Conservation (phyloP, 495 filamentous ascomycete species). For the Hypoxylon cercidicola region DNA sequence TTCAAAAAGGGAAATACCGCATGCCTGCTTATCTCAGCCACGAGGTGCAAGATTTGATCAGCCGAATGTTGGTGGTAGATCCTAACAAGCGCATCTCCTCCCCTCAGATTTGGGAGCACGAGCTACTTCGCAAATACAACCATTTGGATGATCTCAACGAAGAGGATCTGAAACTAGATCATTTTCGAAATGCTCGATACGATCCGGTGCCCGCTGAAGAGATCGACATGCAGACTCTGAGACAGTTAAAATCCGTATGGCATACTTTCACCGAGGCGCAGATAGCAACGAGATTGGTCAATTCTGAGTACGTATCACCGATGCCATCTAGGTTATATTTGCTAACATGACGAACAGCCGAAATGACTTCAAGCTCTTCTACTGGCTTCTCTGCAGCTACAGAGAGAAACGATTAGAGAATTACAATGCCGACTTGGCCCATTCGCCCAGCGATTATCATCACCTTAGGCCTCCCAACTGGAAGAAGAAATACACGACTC, state of each 20-base stretch:
- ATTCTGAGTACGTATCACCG: constrained; percentile 66
- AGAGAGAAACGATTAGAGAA: constrained; percentile 85
- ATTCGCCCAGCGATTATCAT: constrained; percentile 89
- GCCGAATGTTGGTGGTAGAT: constrained; percentile 75
- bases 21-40: constrained; percentile 73
- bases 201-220: constrained; percentile 57
- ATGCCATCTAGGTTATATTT: constrained; percentile 18
- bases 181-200: constrained; percentile 42
- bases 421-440: constrained; percentile 75
- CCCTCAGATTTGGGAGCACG: constrained; percentile 82
- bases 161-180: constrained; percentile 34
- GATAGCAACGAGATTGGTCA: constrained; percentile 72
- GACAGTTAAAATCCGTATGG: constrained; percentile 88
- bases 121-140: constrained; percentile 83
- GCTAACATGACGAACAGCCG: constrained; percentile 60
- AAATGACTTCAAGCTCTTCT: constrained; percentile 92
- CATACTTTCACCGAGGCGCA: constrained; percentile 79
- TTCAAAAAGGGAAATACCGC: constrained; percentile 74
- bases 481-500: constrained; percentile 59
- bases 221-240: constrained; percentile 80
- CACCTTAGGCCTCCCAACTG: constrained; percentile 69
- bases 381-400: constrained; percentile 82
- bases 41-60: constrained; percentile 83
- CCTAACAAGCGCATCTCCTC: constrained; percentile 81
- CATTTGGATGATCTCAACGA: constrained; percentile 65